Conservation (phyloP, 2,329 filamentous ascomycete species). For the Myriosclerotinia duriaeana region DNA sequence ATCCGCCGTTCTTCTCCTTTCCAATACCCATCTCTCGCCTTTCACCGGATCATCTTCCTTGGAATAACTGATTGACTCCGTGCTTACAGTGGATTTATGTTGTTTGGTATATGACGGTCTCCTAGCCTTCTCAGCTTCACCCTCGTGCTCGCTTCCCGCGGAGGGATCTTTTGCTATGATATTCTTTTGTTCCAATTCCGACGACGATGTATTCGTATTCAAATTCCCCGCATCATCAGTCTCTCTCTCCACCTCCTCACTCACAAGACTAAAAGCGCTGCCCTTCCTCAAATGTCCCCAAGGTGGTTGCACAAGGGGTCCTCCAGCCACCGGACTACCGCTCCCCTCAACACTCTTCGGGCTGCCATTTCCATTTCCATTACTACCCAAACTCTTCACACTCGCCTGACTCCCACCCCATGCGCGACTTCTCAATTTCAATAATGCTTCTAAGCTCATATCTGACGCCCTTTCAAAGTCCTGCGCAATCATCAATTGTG, state of each 20-base stretch:
- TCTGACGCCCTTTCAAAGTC: constrained; percentile 54
- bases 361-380: constrained; percentile 38
- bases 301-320: constrained; percentile 3
- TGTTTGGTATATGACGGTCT: constrained; percentile 23
- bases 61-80: constrained; percentile 69
- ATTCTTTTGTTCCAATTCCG: constrained; percentile 24
- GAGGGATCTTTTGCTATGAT: not conserved
- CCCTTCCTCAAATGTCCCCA: constrained; percentile 20
- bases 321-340: constrained; percentile 32
- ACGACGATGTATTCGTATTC: not conserved
- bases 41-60: constrained; percentile 59
- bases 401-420: constrained; percentile 82
- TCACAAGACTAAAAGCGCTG: constrained; percentile 22
- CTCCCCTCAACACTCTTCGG: constrained; percentile 36
- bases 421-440: constrained; percentile 67
- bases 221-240: constrained; percentile 27
- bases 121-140: constrained; percentile 38
- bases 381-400: constrained; percentile 55
- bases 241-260: constrained; percentile 23
- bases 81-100: constrained; percentile 55
- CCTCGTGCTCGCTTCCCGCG: not conserved
- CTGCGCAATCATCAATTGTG: constrained; percentile 64
- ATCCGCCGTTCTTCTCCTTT: constrained; percentile 65
- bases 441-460: constrained; percentile 70
- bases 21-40: constrained; percentile 64